Base-by-base conservation (phyloP, 352 stramenopile genomes). In the Phytophthora hibernalis region DNA sequence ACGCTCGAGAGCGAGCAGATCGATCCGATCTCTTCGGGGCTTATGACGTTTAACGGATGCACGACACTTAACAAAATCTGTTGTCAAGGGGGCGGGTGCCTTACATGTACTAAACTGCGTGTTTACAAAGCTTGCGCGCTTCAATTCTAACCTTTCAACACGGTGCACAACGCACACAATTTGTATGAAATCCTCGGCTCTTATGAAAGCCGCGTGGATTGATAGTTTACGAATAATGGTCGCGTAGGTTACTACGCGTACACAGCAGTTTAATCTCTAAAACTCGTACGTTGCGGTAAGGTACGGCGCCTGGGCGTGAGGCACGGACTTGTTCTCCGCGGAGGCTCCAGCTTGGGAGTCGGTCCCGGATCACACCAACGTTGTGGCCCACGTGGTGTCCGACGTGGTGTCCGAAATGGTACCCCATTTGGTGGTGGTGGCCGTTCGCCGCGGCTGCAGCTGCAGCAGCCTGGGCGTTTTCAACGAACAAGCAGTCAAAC, bases 401-500 rank as follows among this genome's bases (percentile, higher is more conserved):
- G 20, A 56, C 9, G 21, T 16, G 15, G 49, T 59, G 52, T 13
- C 52, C 52, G 1, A 45, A 31, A 31, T 26, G 44, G 49, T 48
- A 24, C 2, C 52, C 52, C 10, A 30, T 31, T 28, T 54, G 33
- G 49, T 56, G 30, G 43, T 77, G 65, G 31, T 77, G 55, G 6
- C 70, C 70, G 18, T 74, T 63, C 0, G 69, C 69, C 10, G 65
- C 55, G 0, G 70, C 70, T 0, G 65, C 69, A 0, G 69, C 50
- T n/a, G 54, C 66, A 6, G 70, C 66, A 21, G 61, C 61, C 37
- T 72, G 65, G 0, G 66, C 71, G 20, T 75, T 76, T 40, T 79
- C 71, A 9, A 79, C 66, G 20, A 83, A 83, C 44, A 83, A 59
- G 31, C 75, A 83, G 26, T 83, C 75, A 30, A 83, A 80, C 21